Percentiles rank a stretch among this genome's conserved stretches.
Evolutionary conservation across 192 early-diverging fungal genomes (phyloP).

Genomic region (Coemansia sp.): DNA sequence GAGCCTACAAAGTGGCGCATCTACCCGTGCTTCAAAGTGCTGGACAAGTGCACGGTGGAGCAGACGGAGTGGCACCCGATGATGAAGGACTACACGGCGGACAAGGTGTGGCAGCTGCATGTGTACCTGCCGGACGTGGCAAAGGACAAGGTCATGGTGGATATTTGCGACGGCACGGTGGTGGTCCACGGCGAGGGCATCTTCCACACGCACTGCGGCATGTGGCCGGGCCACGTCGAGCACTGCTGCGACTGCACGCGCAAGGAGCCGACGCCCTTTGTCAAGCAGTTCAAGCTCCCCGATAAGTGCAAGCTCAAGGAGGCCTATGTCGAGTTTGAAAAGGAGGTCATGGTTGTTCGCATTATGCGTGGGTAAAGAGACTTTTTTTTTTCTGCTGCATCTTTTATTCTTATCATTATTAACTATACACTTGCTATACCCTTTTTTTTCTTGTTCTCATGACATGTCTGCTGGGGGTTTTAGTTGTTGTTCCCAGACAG

Average conservation of each 20-base stretch:
- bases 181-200: conserved; percentile 52
- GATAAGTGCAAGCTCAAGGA: conserved; percentile 43
- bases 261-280: conserved; percentile 45
- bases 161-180: conserved; percentile 33
- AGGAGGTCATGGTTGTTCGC: conserved; percentile 54
- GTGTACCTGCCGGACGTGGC: conserved; percentile 47
- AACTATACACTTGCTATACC: neutral
- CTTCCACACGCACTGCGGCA: conserved; percentile 56
- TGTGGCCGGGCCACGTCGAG: conserved; percentile 55
- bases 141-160: conserved; percentile 56
- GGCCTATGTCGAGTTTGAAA: conserved; percentile 52
- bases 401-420: conserved; percentile 3
- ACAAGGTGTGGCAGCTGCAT: conserved; percentile 57
- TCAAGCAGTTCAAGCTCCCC: conserved; percentile 45
- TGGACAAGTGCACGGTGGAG: conserved; percentile 36
- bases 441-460: conserved; percentile 3
- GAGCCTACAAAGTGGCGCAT: conserved; percentile 36
- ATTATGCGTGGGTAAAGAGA: conserved; percentile 37
- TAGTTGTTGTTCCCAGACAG: no score
- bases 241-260: conserved; percentile 56
- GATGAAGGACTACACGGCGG: conserved; percentile 55
- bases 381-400: neutral
- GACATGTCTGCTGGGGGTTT: no score
- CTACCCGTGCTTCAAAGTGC: conserved; percentile 54
- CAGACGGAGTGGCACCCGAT: conserved; percentile 48